Conservation (phyloP, 768 basidiomycete species). For the Boletus vinaceobasis region DNA sequence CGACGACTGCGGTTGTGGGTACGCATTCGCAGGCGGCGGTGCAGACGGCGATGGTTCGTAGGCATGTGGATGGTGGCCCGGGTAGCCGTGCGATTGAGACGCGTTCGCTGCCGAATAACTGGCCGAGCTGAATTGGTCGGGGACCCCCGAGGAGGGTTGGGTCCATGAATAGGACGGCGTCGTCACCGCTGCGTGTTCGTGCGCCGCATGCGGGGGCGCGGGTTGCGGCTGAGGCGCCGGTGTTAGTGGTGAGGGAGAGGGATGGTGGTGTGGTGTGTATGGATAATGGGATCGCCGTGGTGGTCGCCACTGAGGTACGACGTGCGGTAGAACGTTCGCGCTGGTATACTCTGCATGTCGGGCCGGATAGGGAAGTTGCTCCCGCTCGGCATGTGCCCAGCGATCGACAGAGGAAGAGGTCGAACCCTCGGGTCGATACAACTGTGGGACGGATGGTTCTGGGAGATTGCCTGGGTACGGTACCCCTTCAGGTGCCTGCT, state of each 20-base stretch:
- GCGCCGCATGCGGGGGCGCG: conserved; percentile 13
- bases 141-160: not conserved
- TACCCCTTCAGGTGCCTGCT: conserved; percentile 5
- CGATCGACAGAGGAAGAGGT: conserved; percentile 6
- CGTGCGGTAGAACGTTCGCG: conserved; percentile 5
- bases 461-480: not conserved
- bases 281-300: conserved; percentile 27
- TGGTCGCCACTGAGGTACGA: conserved; percentile 26
- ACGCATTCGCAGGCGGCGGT: not conserved
- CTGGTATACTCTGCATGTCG: conserved; percentile 7
- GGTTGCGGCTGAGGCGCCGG: conserved; percentile 2
- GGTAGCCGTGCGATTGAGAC: conserved; percentile 7
- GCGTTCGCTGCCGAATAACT: conserved; percentile 10
- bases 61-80: conserved; percentile 14
- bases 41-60: conserved; percentile 16
- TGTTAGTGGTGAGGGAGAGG: conserved; percentile 4
- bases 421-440: conserved; percentile 16
- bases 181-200: conserved; percentile 15
- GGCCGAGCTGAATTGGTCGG: conserved; percentile 6
- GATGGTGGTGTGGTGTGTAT: conserved; percentile 20
- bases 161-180: conserved; percentile 18
- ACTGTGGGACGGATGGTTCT: conserved; percentile 2
- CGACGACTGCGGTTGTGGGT: conserved; percentile 3
- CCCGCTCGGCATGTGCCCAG: conserved; percentile 20
- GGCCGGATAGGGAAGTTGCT: conserved; percentile 1